These are phyloP conservation scores for Lactarius evosmus DNA, from an alignment of 768 basidiomycete genomes.

Conservation along the genomic window DNA sequence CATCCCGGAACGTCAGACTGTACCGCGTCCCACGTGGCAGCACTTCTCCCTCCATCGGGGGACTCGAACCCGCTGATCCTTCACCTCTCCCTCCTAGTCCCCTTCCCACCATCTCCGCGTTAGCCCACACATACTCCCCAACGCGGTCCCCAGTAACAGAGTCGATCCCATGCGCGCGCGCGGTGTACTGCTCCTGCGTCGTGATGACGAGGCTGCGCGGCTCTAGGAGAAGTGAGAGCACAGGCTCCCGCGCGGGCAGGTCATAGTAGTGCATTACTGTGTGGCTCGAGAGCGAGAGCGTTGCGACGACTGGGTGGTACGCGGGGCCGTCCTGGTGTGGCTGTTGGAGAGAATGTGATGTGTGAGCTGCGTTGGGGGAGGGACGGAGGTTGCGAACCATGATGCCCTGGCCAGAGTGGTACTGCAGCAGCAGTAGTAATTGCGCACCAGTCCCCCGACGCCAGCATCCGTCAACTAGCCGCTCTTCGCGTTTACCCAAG, in stretches of 20 bases:
- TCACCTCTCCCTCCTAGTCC: constrained; percentile 32
- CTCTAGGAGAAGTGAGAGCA: constrained; percentile 75
- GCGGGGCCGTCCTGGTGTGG: constrained; percentile 92
- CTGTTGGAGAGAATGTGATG: constrained; percentile 42
- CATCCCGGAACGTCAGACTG: constrained; percentile 85
- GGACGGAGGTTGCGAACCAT: constrained; percentile 53
- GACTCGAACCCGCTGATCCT: constrained; percentile 32
- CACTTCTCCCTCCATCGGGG: constrained; percentile 42
- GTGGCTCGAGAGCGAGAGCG: constrained; percentile 85
- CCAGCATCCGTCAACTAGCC: background rate
- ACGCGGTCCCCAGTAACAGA: constrained; percentile 49
- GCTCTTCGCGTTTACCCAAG: background rate
- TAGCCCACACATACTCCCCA: constrained; percentile 46
- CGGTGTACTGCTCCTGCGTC: constrained; percentile 60
- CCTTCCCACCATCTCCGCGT: constrained; percentile 51
- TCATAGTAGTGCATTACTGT: constrained; percentile 79
- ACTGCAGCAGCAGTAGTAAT: constrained; percentile 41
- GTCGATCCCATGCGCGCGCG: constrained; percentile 81
- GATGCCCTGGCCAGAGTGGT: constrained; percentile 88
- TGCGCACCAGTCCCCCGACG: background rate
- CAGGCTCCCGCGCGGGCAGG: constrained; percentile 59
- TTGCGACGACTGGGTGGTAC: constrained; percentile 85
- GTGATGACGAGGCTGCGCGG: constrained; percentile 85
- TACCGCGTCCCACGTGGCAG: constrained; percentile 60
- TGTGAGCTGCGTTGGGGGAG: constrained; percentile 6